Conservation (phyloP, 23 red algal genomes). For the Rhodosorus marinus region DNA sequence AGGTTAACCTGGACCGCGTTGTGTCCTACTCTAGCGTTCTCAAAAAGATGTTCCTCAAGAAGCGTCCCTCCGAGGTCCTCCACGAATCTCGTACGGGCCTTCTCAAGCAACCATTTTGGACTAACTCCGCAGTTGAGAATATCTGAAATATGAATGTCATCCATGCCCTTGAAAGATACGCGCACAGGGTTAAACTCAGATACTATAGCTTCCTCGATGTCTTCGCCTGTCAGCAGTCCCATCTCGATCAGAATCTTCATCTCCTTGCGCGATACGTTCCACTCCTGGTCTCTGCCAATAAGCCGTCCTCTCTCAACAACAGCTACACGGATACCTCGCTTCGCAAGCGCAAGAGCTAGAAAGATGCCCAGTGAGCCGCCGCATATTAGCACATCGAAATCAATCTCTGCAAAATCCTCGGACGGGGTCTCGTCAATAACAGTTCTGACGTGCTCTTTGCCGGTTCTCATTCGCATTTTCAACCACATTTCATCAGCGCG, state of each 20-base stretch:
- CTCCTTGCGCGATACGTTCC: conserved; percentile 65
- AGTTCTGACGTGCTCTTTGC: too few species aligned
- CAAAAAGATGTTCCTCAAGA: conserved; percentile 21
- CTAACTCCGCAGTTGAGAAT: conserved; percentile 71
- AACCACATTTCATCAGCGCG: too few species aligned
- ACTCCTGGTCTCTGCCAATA: conserved; percentile 51
- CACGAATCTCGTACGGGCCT: conserved; percentile 9
- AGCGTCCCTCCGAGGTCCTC: conserved; percentile 20
- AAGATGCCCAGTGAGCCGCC: conserved; percentile 82
- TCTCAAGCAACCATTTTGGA: conserved; percentile 30
- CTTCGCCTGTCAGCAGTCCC: conserved; percentile 5
- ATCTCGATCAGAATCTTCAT: conserved; percentile 25
- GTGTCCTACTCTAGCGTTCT: too few species aligned
- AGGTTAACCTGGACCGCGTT: not conserved
- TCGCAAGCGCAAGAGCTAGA: conserved; percentile 38
- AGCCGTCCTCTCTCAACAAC: conserved; percentile 59
- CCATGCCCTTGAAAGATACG: conserved; percentile 24
- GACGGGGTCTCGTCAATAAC: too few species aligned
- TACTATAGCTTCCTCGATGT: conserved; percentile 30
- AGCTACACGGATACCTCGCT: conserved; percentile 7
- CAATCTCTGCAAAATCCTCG: too few species aligned
- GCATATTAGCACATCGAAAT: conserved; percentile 49
- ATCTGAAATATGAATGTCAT: conserved; percentile 7
- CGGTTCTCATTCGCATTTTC: too few species aligned
- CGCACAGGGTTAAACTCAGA: conserved; percentile 47